A percentile compares a stretch with the other conserved stretches of the same genome.
Evolutionary conservation across 345 rosid species (phyloP).

Genomic region (Eucalyptus cloeziana): DNA sequence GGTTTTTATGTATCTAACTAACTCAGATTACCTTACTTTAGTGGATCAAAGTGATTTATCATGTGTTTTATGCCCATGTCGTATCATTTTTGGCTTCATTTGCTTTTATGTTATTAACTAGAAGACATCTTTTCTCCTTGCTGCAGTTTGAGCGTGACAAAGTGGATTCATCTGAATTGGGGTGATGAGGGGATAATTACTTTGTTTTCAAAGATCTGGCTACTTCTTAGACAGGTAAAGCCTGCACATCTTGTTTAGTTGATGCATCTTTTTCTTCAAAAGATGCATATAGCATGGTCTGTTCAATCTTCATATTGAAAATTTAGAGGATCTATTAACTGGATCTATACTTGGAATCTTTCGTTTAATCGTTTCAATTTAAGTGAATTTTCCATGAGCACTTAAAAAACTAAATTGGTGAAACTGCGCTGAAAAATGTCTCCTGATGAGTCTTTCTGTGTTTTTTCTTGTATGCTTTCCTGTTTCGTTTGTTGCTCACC

Average conservation of each 20-base stretch:
- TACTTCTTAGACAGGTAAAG: slow-evolving; percentile 64
- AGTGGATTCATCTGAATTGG: slow-evolving; percentile 98
- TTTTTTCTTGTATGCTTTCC: neutral
- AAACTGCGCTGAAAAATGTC: neutral
- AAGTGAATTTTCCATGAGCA: neutral
- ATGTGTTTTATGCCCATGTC: neutral
- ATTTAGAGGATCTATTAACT: neutral
- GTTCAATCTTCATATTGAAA: neutral
- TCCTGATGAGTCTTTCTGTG: neutral
- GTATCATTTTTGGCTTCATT: neutral
- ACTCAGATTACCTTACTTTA: neutral
- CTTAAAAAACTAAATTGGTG: neutral
- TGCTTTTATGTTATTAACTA: neutral
- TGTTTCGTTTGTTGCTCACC: neutral
- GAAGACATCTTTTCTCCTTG: neutral
- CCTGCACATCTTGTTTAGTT: neutral
- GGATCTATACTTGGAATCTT: neutral
- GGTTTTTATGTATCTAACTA: neutral
- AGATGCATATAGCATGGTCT: neutral
- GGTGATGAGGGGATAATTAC: slow-evolving; percentile 86
- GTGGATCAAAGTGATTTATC: neutral
- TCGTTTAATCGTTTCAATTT: neutral
- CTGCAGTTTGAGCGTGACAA: slow-evolving; percentile 87
- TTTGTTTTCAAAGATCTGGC: slow-evolving; percentile 67
- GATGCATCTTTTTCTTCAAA: neutral